Conservation (phyloP, 306 rosid genomes). For the Myrica gale region DNA sequence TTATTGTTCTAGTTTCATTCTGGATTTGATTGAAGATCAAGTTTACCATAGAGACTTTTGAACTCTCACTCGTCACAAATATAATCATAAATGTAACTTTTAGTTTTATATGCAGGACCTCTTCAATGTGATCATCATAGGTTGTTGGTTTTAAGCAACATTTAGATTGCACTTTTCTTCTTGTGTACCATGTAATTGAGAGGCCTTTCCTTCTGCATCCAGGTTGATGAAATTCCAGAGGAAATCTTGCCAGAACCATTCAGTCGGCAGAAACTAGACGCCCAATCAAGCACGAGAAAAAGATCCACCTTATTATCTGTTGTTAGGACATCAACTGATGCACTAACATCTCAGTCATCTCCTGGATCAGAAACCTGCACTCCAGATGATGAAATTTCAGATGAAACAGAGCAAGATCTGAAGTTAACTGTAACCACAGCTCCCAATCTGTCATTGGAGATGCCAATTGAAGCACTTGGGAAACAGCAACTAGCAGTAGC, state of each 20-base stretch:
- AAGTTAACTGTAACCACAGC: slow-evolving; percentile 9
- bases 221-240: slow-evolving; percentile 77
- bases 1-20: not conserved
- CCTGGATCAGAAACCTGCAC: slow-evolving; percentile 23
- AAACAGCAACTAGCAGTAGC: slow-evolving; percentile 40
- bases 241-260: slow-evolving; percentile 70
- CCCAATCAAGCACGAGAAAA: slow-evolving; percentile 12
- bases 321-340: slow-evolving; percentile 16
- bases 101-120: not conserved
- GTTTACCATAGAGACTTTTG: not conserved
- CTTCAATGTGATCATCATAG: not conserved
- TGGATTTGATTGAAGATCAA: not conserved
- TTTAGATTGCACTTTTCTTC: not conserved
- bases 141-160: too few relatives aligned
- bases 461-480: slow-evolving; percentile 27
- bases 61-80: not conserved
- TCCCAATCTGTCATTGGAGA: slow-evolving; percentile 10
- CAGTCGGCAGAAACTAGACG: slow-evolving; percentile 31
- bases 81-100: not conserved
- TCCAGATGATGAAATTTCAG: slow-evolving; percentile 15
- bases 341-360: slow-evolving; percentile 20
- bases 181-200: slow-evolving; percentile 24
- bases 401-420: slow-evolving; percentile 20
- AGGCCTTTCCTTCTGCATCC: slow-evolving; percentile 20
- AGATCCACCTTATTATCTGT: slow-evolving; percentile 17